Percentiles rank a stretch among this genome's conserved stretches.
Conservation (phyloP, 225 moss, liverwort and hornwort species). For the Pleurozium schreberi region DNA sequence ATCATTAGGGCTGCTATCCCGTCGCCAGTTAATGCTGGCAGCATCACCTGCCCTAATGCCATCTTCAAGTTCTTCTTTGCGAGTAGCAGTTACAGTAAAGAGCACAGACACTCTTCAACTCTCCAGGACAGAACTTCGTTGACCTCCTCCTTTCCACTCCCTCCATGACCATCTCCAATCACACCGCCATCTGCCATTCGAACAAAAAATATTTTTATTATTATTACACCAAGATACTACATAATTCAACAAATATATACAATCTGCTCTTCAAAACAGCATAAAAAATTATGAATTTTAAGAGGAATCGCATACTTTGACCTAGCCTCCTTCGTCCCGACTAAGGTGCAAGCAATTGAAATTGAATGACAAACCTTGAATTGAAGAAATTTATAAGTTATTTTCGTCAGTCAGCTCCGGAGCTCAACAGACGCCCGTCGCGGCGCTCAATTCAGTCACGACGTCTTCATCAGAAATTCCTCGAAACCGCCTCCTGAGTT, state of each 20-base stretch:
- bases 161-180: slow-evolving; percentile 6
- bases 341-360: not conserved
- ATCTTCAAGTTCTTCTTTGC: slow-evolving; percentile 1
- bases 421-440: not conserved
- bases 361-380: not conserved
- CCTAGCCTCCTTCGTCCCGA: not conserved
- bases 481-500: not conserved
- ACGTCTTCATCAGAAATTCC: not conserved
- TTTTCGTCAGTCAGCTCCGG: not conserved
- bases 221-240: not conserved
- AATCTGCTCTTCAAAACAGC: not conserved
- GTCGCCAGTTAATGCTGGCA: slow-evolving; percentile 10
- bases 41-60: slow-evolving; percentile 19
- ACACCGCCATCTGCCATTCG: not conserved
- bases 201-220: not conserved
- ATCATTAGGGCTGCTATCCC: slow-evolving; percentile 4
- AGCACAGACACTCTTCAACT: not conserved
- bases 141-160: not conserved
- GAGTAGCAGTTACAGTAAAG: not conserved
- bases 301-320: not conserved
- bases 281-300: not conserved
- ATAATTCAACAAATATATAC: not conserved
- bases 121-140: not conserved
- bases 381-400: not conserved
- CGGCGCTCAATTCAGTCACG: not conserved